A percentile compares a stretch with the other conserved stretches of the same genome.
Evolutionary conservation across 1,284 basidiomycete species (phyloP).

Genomic region (Ceratobasidium sp.): DNA sequence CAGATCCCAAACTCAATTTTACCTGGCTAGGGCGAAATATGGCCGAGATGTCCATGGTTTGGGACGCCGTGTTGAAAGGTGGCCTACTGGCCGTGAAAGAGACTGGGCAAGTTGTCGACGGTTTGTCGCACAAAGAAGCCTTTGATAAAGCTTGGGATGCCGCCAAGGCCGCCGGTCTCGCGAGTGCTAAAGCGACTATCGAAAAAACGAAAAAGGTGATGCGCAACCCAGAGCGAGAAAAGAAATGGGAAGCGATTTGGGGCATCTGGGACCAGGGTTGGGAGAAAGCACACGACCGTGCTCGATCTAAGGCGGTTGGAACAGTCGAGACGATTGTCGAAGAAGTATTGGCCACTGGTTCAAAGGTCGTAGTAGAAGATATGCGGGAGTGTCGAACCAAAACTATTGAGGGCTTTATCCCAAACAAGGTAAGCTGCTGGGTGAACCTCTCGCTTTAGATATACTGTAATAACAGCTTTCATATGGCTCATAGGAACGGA

Average conservation of each 20-base stretch:
- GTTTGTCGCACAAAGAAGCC: not conserved
- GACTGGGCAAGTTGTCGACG: not conserved
- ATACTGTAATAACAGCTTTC: too few relatives aligned
- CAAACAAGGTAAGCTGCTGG: not conserved
- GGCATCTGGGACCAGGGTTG: conserved; percentile 10
- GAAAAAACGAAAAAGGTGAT: not conserved
- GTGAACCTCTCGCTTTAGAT: too few relatives aligned
- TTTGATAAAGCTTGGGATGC: conserved; percentile 21
- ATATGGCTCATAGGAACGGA: too few relatives aligned
- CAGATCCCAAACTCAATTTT: not conserved
- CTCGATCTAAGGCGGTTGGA: not conserved
- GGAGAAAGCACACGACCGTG: not conserved
- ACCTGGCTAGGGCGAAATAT: not conserved
- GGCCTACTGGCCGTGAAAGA: not conserved
- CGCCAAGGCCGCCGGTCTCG: too few relatives aligned
- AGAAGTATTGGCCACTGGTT: not conserved
- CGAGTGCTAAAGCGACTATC: not conserved
- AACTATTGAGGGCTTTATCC: not conserved
- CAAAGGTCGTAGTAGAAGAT: not conserved
- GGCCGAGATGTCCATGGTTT: not conserved
- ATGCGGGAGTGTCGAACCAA: not conserved
- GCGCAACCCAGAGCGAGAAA: not conserved
- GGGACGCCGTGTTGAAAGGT: not conserved
- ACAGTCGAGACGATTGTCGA: not conserved
- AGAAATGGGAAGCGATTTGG: conserved; percentile 17